Base-by-base conservation (phyloP, 1,284 basidiomycete species). In the Papiliotrema nemorosa region DNA sequence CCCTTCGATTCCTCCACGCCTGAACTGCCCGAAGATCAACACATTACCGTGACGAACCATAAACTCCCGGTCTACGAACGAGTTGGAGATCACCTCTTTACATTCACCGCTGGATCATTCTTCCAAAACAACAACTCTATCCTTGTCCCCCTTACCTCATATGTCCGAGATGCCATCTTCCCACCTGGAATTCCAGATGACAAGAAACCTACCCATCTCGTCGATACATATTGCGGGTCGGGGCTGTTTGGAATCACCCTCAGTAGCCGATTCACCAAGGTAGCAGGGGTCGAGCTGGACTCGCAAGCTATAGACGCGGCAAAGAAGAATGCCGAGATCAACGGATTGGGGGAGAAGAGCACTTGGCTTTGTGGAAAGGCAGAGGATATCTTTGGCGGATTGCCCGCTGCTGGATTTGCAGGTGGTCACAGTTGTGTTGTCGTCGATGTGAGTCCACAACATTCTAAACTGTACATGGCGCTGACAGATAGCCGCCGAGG, bases 61-160 rank as follows among this genome's bases (percentile, higher is more conserved):
- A 86, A 87, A 58, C 82, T 78, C 3, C 83, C 80, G 3, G 85
- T 96, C 3, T 86, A 89, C 51, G 93, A 97, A 72, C 82, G 82
- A 39, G 90, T 97, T 14, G 90, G 88, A 3, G 76, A 81, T 49
- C 85, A 80, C 71, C 75, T 86, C 43, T 97, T 98, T 73, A 85
- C 93, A 63, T 97, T 93, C 72, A 83, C 82, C 12, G 91, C 88
- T 1, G 85, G 86, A 37, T 85, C 86, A 4, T 97, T 97, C 78
- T 97, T 97, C 81, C 94, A 98, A 72, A 97, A 97, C 79, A 98
- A 98, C 79, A 94, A 94, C 69, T 85, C 87, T 18, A 89, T 97
- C 47, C 83, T 98, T 16, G 79, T 85, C 7, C 84, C 88, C 0
- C 81, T 98, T 44, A 87, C 90, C 7, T 73, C 82, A 53, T 91